Evolutionary conservation across 352 stramenopile genomes (phyloP).

Genomic region (Phytophthora pini): DNA sequence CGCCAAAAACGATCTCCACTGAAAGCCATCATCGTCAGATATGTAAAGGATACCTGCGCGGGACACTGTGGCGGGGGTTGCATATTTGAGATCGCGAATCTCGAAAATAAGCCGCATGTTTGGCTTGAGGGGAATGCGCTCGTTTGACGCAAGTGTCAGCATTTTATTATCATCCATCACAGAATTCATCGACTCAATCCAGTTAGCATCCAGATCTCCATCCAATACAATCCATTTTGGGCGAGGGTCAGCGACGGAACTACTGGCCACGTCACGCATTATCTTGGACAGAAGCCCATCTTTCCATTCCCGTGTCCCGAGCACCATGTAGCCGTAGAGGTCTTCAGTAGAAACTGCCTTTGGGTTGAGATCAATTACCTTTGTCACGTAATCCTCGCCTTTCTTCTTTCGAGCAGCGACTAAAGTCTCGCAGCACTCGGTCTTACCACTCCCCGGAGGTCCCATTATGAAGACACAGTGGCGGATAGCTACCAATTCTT

Average conservation of each 20-base stretch:
- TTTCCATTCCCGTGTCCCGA: constrained; percentile 95
- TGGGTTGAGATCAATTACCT: constrained; percentile 93
- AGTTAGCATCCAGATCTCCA: constrained; percentile 87
- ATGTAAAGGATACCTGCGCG: constrained; percentile 97
- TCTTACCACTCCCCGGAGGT: constrained; percentile 92
- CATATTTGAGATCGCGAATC: constrained; percentile 94
- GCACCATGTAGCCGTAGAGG: constrained; percentile 96
- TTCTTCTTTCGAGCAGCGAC: constrained; percentile 80
- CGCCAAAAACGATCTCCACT: constrained; percentile 93
- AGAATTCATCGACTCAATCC: constrained; percentile 92
- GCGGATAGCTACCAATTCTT: constrained; percentile 94
- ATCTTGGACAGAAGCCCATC: constrained; percentile 95
- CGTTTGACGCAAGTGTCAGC: constrained; percentile 93
- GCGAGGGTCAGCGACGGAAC: constrained; percentile 57
- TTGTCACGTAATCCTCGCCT: constrained; percentile 66
- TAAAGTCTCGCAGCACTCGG: constrained; percentile 93
- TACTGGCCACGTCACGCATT: constrained; percentile 91
- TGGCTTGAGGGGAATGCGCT: constrained; percentile 94
- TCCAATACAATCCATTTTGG: constrained; percentile 97
- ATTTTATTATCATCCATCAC: constrained; percentile 93
- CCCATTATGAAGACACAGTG: constrained; percentile 98
- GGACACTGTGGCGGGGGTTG: constrained; percentile 94
- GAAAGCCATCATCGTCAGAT: constrained; percentile 90
- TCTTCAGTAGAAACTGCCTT: constrained; percentile 97
- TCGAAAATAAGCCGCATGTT: constrained; percentile 97